Evolutionary conservation across 176 grass and related monocot species (phyloP).

Genomic region (Hordeum marinum): DNA sequence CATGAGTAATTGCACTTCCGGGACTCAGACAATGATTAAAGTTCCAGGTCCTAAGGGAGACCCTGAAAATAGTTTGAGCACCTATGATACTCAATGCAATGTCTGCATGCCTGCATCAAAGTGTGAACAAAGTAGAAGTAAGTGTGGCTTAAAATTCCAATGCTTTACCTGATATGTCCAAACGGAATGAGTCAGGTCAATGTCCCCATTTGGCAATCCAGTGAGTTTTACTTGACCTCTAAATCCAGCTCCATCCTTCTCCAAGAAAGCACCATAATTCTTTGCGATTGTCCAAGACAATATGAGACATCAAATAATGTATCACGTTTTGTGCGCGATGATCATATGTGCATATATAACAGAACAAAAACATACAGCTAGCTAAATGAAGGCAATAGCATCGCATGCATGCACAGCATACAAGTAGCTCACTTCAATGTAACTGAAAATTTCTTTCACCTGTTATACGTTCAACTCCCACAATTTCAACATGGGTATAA

Average conservation of each 20-base stretch:
- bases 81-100: background rate
- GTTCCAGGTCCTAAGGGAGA: background rate
- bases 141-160: constrained; percentile 7
- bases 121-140: constrained; percentile 6
- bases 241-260: constrained; percentile 98
- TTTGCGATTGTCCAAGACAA: constrained; percentile 25
- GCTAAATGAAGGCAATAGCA: background rate
- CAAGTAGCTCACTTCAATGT: background rate
- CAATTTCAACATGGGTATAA: background rate
- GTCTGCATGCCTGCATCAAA: background rate
- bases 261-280: constrained; percentile 99
- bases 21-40: background rate
- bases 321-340: constrained; percentile 7
- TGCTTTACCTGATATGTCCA: constrained; percentile 88
- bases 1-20: background rate
- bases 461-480: background rate
- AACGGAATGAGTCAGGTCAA: constrained; percentile 62
- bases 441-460: background rate
- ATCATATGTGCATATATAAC: constrained; percentile 20
- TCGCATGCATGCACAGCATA: background rate
- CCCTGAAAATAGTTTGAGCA: background rate
- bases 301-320: constrained; percentile 4
- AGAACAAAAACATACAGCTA: background rate
- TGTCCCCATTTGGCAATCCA: constrained; percentile 74
- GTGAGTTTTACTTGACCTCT: constrained; percentile 83